phyloP scores from a whole-genome alignment of 2,329 filamentous ascomycete species.

The Pseudogymnoascus sp. region DNA sequence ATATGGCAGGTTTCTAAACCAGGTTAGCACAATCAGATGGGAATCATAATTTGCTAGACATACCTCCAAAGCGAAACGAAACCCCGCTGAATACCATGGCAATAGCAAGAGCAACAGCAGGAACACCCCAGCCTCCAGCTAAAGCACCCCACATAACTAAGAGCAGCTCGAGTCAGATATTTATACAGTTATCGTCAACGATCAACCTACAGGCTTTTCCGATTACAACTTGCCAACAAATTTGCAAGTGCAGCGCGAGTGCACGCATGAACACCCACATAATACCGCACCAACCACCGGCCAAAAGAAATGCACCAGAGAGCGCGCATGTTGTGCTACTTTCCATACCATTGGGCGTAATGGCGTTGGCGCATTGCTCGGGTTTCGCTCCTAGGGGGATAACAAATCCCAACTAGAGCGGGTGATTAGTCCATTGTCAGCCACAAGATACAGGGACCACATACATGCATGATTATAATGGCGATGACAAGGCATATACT shows the following conservation, averaged over 20 bases:
- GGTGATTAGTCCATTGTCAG: conserved; percentile 19
- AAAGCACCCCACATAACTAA: conserved; percentile 75
- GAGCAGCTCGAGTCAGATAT: neutral
- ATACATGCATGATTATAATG: conserved; percentile 71
- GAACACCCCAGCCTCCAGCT: conserved; percentile 75
- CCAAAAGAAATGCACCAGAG: conserved; percentile 77
- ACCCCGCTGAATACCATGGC: conserved; percentile 82
- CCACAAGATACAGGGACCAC: conserved; percentile 29
- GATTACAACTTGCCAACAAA: conserved; percentile 92
- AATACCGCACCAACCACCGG: conserved; percentile 75
- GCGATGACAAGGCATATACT: conserved; percentile 78
- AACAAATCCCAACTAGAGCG: conserved; percentile 71
- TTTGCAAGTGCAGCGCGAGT: conserved; percentile 88
- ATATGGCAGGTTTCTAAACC: conserved; percentile 90
- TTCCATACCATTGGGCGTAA: conserved; percentile 91
- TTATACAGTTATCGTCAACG: neutral
- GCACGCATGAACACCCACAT: conserved; percentile 91
- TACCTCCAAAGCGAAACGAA: conserved; percentile 82
- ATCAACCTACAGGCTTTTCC: conserved; percentile 54
- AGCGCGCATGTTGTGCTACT: conserved; percentile 75
- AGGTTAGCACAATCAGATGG: conserved; percentile 52
- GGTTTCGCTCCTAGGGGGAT: conserved; percentile 75
- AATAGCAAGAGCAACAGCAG: conserved; percentile 64
- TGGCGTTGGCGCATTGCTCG: conserved; percentile 76
- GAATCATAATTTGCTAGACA: conserved; percentile 27